Conservation (phyloP, 2,329 filamentous ascomycete species). For the Hymenoscyphus linearis region DNA sequence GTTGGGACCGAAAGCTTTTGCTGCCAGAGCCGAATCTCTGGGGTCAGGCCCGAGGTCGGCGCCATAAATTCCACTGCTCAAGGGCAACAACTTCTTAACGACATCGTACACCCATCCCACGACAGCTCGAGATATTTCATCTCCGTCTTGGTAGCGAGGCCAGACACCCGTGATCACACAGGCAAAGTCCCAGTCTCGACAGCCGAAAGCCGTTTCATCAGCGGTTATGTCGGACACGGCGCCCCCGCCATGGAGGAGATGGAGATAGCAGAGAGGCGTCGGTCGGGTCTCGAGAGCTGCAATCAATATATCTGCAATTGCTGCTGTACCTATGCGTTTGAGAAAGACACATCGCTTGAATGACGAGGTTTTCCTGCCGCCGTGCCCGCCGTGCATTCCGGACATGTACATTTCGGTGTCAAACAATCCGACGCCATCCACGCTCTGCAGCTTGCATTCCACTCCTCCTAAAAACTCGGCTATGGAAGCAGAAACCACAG, state of each 20-base stretch:
- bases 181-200: conserved; percentile 58
- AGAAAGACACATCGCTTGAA: conserved; percentile 63
- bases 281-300: conserved; percentile 37
- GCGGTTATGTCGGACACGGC: conserved; percentile 39
- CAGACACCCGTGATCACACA: conserved; percentile 60
- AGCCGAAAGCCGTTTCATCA: conserved; percentile 53
- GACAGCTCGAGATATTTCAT: conserved; percentile 34
- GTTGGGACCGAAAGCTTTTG: conserved; percentile 54
- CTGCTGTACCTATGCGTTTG: conserved; percentile 37
- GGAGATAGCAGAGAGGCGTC: conserved; percentile 50
- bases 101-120: conserved; percentile 54
- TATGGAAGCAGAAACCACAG: conserved; percentile 12
- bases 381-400: conserved; percentile 54
- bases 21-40: conserved; percentile 46
- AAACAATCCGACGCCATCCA: conserved; percentile 49
- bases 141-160: conserved; percentile 47
- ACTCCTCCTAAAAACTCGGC: conserved; percentile 33
- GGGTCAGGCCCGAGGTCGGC: conserved; percentile 60
- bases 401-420: conserved; percentile 52
- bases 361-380: conserved; percentile 51
- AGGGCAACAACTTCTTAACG: conserved; percentile 41
- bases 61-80: conserved; percentile 48
- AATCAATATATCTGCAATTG: conserved; percentile 37
- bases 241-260: conserved; percentile 56
- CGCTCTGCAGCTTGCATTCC: conserved; percentile 30